These are phyloP conservation scores for Pestalotiopsis sp. DNA, from an alignment of 2,329 filamentous ascomycete genomes.

Conservation along the genomic window DNA sequence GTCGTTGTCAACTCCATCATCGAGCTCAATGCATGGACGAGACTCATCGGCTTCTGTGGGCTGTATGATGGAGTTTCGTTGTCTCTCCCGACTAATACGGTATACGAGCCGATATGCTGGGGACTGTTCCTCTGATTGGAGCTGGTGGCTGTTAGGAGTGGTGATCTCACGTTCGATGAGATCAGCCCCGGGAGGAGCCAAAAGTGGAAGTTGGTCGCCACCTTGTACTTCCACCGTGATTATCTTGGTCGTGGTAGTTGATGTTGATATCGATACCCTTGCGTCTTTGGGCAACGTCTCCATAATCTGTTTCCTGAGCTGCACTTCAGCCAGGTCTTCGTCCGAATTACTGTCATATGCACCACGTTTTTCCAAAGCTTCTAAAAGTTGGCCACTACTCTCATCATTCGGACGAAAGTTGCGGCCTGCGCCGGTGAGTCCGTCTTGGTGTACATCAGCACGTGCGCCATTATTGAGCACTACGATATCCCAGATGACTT, in stretches of 20 bases:
- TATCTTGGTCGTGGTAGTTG: slow-evolving; percentile 62
- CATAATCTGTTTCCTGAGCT: slow-evolving; percentile 56
- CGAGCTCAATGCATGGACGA: slow-evolving; percentile 25
- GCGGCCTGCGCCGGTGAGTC: slow-evolving; percentile 33
- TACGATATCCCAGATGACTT: slow-evolving; percentile 69
- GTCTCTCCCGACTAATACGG: slow-evolving; percentile 56
- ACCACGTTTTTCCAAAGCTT: slow-evolving; percentile 38
- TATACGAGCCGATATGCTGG: slow-evolving; percentile 61
- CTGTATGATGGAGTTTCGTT: slow-evolving; percentile 42
- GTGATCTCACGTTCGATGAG: slow-evolving; percentile 51
- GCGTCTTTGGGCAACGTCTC: slow-evolving; percentile 57
- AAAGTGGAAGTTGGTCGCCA: slow-evolving; percentile 50
- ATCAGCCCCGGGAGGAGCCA: slow-evolving; percentile 61
- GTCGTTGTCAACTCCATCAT: slow-evolving; percentile 23
- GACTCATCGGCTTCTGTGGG: slow-evolving; percentile 25
- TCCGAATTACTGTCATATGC: slow-evolving; percentile 33
- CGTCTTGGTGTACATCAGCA: slow-evolving; percentile 54
- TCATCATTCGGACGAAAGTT: slow-evolving; percentile 26
- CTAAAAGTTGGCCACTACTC: slow-evolving; percentile 28
- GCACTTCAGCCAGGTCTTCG: slow-evolving; percentile 48
- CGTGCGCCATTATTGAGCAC: slow-evolving; percentile 61
- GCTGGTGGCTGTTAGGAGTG: slow-evolving; percentile 20
- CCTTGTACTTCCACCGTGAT: slow-evolving; percentile 67
- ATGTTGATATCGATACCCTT: slow-evolving; percentile 62
- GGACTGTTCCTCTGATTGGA: slow-evolving; percentile 24